Evolutionary conservation across 108 stramenopile genomes (phyloP).

Genomic region (Aurantiochytrium sp.): DNA sequence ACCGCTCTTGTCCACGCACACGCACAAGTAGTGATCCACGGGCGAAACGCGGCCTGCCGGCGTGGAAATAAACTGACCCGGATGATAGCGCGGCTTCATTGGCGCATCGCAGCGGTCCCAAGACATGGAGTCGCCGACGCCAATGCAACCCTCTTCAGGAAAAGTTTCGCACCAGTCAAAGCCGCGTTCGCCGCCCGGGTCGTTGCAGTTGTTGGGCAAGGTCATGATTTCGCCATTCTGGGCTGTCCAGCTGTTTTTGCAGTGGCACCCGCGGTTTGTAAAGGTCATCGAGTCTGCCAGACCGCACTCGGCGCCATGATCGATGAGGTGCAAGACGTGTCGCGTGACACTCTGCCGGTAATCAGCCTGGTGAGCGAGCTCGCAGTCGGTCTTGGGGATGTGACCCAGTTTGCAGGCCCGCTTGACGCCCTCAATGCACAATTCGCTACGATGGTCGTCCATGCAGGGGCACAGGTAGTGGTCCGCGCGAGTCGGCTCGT

Average conservation of each 20-base stretch:
- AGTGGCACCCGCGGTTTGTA: neutral
- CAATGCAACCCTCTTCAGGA: neutral
- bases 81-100: neutral
- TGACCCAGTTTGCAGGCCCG: neutral
- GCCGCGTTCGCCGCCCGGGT: neutral
- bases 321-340: neutral
- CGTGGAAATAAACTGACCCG: neutral
- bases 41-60: neutral
- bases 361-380: neutral
- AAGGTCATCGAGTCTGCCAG: neutral
- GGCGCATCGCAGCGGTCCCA: conserved; percentile 10
- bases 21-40: conserved; percentile 14
- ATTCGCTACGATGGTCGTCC: neutral
- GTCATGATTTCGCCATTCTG: neutral
- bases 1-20: neutral
- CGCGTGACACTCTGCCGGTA: neutral
- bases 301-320: neutral
- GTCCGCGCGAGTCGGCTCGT: neutral
- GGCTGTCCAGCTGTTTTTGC: neutral
- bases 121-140: conserved; percentile 5
- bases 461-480: neutral
- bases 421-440: neutral
- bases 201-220: neutral
- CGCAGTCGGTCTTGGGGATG: neutral
- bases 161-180: conserved; percentile 8